Conservation (phyloP, 192 early-diverging fungal species). For the Coemansia sp. region DNA sequence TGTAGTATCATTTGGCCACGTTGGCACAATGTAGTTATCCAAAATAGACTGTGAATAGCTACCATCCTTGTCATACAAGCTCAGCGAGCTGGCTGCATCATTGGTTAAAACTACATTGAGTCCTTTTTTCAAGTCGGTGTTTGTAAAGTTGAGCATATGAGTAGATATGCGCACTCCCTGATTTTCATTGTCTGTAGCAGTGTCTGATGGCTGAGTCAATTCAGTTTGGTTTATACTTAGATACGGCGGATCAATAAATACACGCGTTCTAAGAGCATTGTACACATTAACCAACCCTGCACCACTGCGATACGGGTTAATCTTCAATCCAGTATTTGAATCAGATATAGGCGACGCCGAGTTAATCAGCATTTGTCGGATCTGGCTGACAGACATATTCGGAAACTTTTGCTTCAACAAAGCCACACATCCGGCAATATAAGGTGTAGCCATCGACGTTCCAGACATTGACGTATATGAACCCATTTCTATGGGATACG, state of each 20-base stretch:
- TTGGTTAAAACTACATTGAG: conserved; percentile 4
- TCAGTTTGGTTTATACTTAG: conserved; percentile 52
- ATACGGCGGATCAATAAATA: conserved; percentile 57
- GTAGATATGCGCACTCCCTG: background rate
- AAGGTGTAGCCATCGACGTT: conserved; percentile 82
- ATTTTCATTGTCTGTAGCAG: too few species aligned
- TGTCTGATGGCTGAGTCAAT: background rate
- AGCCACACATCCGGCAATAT: conserved; percentile 66
- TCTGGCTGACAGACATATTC: conserved; percentile 5
- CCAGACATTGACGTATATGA: conserved; percentile 57
- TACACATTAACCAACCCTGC: conserved; percentile 76
- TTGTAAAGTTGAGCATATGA: background rate
- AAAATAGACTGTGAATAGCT: background rate
- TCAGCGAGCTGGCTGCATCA: background rate
- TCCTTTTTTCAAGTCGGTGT: background rate
- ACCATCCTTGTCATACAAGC: conserved; percentile 1
- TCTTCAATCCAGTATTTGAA: conserved; percentile 4
- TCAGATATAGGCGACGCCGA: conserved; percentile 10
- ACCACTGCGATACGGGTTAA: conserved; percentile 53
- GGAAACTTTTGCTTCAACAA: conserved; percentile 59
- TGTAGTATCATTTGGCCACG: conserved; percentile 3
- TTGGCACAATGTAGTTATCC: background rate
- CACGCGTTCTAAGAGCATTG: conserved; percentile 56
- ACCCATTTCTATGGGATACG: conserved; percentile 54
- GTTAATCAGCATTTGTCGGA: conserved; percentile 9